Conservation (phyloP, 2,329 filamentous ascomycete genomes). For the Curvularia sp. region DNA sequence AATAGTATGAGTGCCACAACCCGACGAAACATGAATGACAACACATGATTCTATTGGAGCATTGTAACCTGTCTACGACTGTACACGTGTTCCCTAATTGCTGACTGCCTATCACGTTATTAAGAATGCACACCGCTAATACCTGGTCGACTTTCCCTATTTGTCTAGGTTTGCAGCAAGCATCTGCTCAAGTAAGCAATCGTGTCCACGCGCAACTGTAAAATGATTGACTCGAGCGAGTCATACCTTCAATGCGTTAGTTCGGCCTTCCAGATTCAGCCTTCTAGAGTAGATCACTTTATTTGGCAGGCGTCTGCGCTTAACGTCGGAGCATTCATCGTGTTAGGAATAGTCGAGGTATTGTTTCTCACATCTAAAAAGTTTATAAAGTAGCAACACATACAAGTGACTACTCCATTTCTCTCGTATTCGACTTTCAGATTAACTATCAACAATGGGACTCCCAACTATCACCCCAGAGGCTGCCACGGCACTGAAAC, state of each 20-base stretch:
- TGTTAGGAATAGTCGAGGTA: neutral
- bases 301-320: neutral
- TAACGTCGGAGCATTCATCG: neutral
- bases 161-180: neutral
- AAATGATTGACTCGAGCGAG: neutral
- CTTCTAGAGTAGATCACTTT: neutral
- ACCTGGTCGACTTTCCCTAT: neutral
- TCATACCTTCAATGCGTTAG: neutral
- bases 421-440: neutral
- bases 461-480: neutral
- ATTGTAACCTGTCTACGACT: neutral
- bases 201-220: neutral
- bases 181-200: neutral
- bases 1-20: neutral
- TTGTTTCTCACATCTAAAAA: neutral
- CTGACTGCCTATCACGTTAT: constrained; percentile 2
- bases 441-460: neutral
- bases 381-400: neutral
- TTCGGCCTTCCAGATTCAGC: too few species aligned
- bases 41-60: neutral
- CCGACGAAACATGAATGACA: neutral
- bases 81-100: neutral
- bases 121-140: neutral
- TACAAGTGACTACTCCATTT: neutral
- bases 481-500: neutral